phyloP scores from a whole-genome alignment of 2,329 filamentous ascomycete species.

The Aurifilum marmelostoma region DNA sequence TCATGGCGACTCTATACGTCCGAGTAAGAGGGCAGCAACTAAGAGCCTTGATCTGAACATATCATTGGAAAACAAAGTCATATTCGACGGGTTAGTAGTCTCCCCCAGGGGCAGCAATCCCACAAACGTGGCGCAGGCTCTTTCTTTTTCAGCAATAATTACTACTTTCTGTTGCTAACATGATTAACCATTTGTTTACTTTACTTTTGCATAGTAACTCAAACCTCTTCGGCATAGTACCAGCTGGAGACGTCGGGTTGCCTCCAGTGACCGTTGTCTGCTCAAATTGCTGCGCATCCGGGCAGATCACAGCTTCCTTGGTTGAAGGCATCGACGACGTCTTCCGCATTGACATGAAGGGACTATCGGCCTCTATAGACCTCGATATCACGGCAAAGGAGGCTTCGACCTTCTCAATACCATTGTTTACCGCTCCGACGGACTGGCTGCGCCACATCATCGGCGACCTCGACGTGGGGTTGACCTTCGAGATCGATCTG shows the following conservation, averaged over 20 bases:
- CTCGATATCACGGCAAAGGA: conserved; percentile 11
- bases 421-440: conserved; percentile 17
- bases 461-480: conserved; percentile 2
- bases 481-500: conserved; percentile 22
- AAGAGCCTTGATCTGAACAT: conserved; percentile 12
- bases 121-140: background rate
- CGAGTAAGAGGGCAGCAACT: conserved; percentile 3
- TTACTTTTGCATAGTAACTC: background rate
- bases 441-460: conserved; percentile 8
- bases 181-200: no score
- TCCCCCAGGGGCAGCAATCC: background rate
- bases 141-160: no score
- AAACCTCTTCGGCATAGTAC: conserved; percentile 6
- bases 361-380: conserved; percentile 18
- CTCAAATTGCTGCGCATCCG: conserved; percentile 22
- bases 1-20: background rate
- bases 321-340: conserved; percentile 4
- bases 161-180: background rate
- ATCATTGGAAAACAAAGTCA: conserved; percentile 15
- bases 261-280: conserved; percentile 22
- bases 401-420: conserved; percentile 13
- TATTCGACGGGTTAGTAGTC: conserved; percentile 22
- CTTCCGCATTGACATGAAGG: conserved; percentile 21
- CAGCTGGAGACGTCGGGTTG: conserved; percentile 1
- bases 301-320: conserved; percentile 16